Percentiles rank a stretch among this genome's conserved stretches.
Conservation (phyloP, 345 rosid species). For the Geranium rotundifolium region DNA sequence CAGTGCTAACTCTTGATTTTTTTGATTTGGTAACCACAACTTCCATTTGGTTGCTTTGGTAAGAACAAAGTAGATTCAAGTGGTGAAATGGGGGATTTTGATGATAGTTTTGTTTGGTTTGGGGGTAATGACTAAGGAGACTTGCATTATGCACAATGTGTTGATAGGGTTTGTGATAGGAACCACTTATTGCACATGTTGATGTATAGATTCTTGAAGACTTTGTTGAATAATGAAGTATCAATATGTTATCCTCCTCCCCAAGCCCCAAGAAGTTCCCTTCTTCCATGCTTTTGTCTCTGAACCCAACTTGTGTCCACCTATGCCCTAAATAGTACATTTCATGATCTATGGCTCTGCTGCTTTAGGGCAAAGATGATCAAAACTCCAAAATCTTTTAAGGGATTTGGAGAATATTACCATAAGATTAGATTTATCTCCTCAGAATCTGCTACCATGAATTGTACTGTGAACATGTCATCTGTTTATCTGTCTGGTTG, state of each 20-base stretch:
- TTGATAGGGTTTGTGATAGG: conserved; percentile 14
- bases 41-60: background rate
- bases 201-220: conserved; percentile 8
- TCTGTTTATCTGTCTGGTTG: no score
- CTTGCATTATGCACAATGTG: background rate
- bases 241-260: background rate
- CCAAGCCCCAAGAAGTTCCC: background rate
- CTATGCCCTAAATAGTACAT: background rate
- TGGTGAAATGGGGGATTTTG: background rate
- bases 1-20: background rate
- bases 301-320: background rate
- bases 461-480: background rate
- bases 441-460: background rate
- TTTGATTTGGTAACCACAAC: background rate
- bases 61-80: background rate
- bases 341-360: background rate
- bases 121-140: background rate
- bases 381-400: background rate
- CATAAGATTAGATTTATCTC: background rate
- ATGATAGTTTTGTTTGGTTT: conserved; percentile 5
- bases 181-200: conserved; percentile 21
- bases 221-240: no score
- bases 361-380: no score
- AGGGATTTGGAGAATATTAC: background rate
- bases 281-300: background rate